Percentiles rank a stretch among this genome's conserved stretches.
These are phyloP conservation scores for Colletotrichum navitas DNA, from an alignment of 2,329 filamentous ascomycete genomes.

Conservation along the genomic window DNA sequence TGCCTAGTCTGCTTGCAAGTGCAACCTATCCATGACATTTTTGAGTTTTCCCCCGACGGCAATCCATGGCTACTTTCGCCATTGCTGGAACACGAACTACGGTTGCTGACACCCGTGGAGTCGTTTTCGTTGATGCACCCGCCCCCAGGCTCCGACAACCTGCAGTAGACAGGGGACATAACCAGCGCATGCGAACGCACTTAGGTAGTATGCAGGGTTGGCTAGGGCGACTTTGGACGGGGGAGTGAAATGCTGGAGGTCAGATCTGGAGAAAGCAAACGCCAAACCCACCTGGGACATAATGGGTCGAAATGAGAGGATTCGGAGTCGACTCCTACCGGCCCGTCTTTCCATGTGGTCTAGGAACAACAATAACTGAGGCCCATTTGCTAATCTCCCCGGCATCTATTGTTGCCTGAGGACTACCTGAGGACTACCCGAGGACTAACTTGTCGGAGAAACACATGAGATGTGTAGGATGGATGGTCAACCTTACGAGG, in stretches of 20 bases:
- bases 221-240: constrained; percentile 4
- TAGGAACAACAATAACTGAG: constrained; percentile 18
- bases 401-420: not conserved
- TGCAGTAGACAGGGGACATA: constrained; percentile 22
- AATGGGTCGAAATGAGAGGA: constrained; percentile 19
- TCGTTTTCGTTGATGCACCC: not conserved
- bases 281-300: constrained; percentile 20
- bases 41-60: constrained; percentile 14
- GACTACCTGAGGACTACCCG: too few relatives aligned
- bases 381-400: not conserved
- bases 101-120: not conserved
- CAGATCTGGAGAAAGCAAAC: constrained; percentile 32
- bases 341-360: constrained; percentile 41
- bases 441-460: not conserved
- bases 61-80: constrained; percentile 11
- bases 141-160: constrained; percentile 1
- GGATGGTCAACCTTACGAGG: too few relatives aligned
- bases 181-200: constrained; percentile 6
- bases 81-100: constrained; percentile 9
- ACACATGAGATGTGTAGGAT: not conserved
- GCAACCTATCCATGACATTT: not conserved
- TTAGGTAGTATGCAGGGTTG: constrained; percentile 23
- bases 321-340: constrained; percentile 19
- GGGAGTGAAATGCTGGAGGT: constrained; percentile 24
- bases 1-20: not conserved